Base-by-base conservation (phyloP, 129 eudicot species). In the Escallonia herrerae region DNA sequence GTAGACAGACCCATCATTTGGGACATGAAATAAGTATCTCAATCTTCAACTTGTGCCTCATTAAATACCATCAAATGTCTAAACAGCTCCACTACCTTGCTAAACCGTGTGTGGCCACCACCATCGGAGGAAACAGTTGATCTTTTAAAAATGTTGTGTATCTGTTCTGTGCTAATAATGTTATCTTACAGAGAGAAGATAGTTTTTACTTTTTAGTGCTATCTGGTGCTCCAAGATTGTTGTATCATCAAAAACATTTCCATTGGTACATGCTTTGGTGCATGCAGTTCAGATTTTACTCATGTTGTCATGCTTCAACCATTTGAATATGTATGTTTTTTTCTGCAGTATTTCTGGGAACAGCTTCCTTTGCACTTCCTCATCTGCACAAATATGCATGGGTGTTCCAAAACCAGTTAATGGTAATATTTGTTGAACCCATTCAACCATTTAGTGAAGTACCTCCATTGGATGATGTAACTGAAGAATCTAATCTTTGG, bases 291-390 rank as follows among this genome's bases (percentile, higher is more conserved):
- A 40, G 4, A 6, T 38, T 58, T 39, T 39, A 5, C 14, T 15
- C 56, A 48, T 62, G 3, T 33, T 2, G 15, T 40, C 49, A 15
- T 43, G 60, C 64, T 64, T 43, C 44, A 43, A 10, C 41, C 43
- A 15, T 45, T 15, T 63, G 33, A 56, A 55, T 42, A 11, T 4
- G 8, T 10, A 5, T 5, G 3, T 54, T 14, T 41, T 50, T 49
- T 60, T 39, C 62, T 79, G 71, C 84, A 91, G 97, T 78, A 80
- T 91, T 56, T 79, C 85, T 6, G 96, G 97, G 60, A 91, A 91
- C 80, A 81, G 43, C 63, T 91, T 80, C 75, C 96, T 91, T 40
- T 91, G 96, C 81, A 71, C 87, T 58, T 80, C 97, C 40, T 76
- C 84, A 55, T 77, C 94, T 37, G 57, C 86, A 12, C 78, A 78